Percentiles rank a stretch among this genome's conserved stretches.
These are phyloP conservation scores for Colletotrichum karsti DNA, from an alignment of 2,329 filamentous ascomycete genomes.

Conservation along the genomic window DNA sequence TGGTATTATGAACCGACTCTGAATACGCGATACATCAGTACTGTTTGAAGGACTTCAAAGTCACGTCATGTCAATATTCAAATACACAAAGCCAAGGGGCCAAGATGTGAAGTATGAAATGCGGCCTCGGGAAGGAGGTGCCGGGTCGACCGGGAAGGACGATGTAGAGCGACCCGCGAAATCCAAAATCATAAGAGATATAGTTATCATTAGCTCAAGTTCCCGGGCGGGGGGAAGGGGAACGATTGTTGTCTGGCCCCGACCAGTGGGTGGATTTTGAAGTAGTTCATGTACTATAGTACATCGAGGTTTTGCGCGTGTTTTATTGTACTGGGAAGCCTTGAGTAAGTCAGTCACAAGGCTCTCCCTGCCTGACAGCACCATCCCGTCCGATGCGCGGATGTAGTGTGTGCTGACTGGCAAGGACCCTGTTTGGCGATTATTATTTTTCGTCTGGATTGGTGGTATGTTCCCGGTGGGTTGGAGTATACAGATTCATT, in stretches of 20 bases:
- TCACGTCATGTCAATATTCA: neutral
- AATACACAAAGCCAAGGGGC: neutral
- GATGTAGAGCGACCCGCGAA: neutral
- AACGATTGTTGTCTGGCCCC: neutral
- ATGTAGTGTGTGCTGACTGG: too few species aligned
- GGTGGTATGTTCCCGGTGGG: too few species aligned
- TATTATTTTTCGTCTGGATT: too few species aligned
- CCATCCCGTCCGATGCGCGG: neutral
- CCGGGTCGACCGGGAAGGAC: slow-evolving; percentile 1
- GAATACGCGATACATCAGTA: too few species aligned
- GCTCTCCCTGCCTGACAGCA: neutral
- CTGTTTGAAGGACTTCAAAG: too few species aligned
- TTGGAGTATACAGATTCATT: too few species aligned
- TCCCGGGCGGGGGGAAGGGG: too few species aligned
- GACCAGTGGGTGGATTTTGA: neutral
- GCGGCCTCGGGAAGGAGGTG: neutral
- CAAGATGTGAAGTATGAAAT: neutral
- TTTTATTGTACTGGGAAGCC: neutral
- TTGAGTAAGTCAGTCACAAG: neutral
- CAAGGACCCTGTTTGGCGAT: neutral
- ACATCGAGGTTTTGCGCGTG: neutral
- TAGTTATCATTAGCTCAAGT: neutral
- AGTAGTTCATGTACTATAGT: neutral
- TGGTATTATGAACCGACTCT: too few species aligned
- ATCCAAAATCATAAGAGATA: neutral